Conservation (phyloP, 352 stramenopile genomes). For the Phytophthora sojae region DNA sequence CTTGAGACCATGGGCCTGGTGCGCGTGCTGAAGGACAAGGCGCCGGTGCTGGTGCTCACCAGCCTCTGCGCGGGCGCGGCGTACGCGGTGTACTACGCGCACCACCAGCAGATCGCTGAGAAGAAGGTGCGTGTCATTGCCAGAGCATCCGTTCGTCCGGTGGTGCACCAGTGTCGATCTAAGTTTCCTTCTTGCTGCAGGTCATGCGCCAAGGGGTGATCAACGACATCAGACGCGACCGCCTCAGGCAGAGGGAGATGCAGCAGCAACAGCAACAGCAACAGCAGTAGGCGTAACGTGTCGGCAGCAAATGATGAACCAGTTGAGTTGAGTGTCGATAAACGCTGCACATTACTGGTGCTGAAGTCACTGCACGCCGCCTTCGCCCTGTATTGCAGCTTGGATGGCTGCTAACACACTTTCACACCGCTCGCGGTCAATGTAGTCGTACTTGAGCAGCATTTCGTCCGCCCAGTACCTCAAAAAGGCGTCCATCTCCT, state of each 20-base stretch:
- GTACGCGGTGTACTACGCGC: constrained; percentile 83
- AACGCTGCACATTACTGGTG: background rate
- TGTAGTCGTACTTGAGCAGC: constrained; percentile 59
- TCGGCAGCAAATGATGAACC: constrained; percentile 9
- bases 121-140: constrained; percentile 61
- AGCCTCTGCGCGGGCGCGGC: constrained; percentile 47
- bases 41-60: constrained; percentile 57
- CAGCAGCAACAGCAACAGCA: constrained; percentile 42
- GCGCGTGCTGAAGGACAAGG: constrained; percentile 49
- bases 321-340: background rate
- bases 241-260: constrained; percentile 59
- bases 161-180: constrained; percentile 7
- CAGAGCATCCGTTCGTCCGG: background rate
- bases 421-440: constrained; percentile 39
- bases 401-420: constrained; percentile 31
- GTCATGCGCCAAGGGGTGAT: constrained; percentile 81
- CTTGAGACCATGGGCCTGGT: constrained; percentile 13
- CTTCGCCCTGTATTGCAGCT: constrained; percentile 10
- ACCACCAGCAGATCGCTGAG: constrained; percentile 75
- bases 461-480: constrained; percentile 51
- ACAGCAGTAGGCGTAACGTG: constrained; percentile 9
- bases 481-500: constrained; percentile 37
- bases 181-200: constrained; percentile 29
- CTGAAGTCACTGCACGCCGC: background rate
- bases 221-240: constrained; percentile 82